A percentile compares a stretch with the other conserved stretches of the same genome.
Evolutionary conservation across 495 filamentous ascomycete species (phyloP).

Genomic region (Hypoxylon perforatum): DNA sequence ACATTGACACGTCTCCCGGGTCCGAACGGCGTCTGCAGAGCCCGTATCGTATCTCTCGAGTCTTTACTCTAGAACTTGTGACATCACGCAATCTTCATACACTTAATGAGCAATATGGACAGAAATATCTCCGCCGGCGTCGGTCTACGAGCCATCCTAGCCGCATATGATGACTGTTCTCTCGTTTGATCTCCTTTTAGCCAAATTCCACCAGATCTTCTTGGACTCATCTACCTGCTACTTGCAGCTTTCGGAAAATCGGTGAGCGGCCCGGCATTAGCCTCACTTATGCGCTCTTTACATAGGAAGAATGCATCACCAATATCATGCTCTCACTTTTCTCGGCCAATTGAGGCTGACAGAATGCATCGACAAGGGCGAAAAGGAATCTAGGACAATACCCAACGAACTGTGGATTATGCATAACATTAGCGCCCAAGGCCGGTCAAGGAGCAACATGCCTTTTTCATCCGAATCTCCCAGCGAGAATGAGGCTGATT

Average conservation of each 20-base stretch:
- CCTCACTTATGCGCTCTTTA: conserved; percentile 28
- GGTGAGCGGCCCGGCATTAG: conserved; percentile 56
- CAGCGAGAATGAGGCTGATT: conserved; percentile 26
- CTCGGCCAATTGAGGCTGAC: conserved; percentile 31
- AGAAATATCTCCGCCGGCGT: conserved; percentile 18
- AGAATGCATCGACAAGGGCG: conserved; percentile 6
- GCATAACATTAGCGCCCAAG: conserved; percentile 26
- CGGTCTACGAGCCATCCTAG: conserved; percentile 26
- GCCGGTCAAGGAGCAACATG: conserved; percentile 4
- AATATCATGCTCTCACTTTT: conserved; percentile 36
- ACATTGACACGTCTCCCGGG: conserved; percentile 15
- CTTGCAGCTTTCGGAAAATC: conserved; percentile 56
- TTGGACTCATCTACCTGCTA: conserved; percentile 38
- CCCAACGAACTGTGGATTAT: conserved; percentile 18
- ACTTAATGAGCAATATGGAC: not conserved
- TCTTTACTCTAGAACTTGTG: conserved; percentile 4
- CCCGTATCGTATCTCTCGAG: not conserved
- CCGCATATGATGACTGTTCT: conserved; percentile 33
- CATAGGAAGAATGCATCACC: conserved; percentile 34
- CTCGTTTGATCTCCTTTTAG: conserved; percentile 61
- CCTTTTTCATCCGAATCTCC: conserved; percentile 10
- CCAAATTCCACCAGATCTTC: conserved; percentile 49
- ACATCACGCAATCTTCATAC: conserved; percentile 10
- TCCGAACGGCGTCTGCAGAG: conserved; percentile 4
- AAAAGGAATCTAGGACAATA: conserved; percentile 12